Evolutionary conservation across 495 filamentous ascomycete genomes (phyloP).

Genomic region (Beverwykella pulmonaria): DNA sequence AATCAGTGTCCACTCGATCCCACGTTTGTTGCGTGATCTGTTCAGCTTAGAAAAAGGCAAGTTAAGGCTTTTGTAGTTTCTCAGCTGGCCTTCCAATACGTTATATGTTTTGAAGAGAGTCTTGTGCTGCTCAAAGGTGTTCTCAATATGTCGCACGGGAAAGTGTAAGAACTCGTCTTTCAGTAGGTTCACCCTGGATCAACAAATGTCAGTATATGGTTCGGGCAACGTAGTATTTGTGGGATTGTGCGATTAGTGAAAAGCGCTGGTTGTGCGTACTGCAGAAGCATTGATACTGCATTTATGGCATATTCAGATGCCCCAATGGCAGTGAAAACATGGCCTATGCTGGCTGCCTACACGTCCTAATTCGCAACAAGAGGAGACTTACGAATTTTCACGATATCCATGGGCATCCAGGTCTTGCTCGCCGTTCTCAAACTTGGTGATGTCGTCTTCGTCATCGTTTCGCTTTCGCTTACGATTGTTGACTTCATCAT

Average conservation of each 20-base stretch:
- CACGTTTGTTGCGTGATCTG: background rate
- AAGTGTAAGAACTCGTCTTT: constrained; percentile 53
- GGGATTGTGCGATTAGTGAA: background rate
- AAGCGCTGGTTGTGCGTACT: background rate
- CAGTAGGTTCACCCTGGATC: constrained; percentile 41
- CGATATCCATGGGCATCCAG: background rate
- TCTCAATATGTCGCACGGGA: constrained; percentile 53
- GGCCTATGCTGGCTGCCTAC: background rate
- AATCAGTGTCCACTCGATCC: constrained; percentile 1
- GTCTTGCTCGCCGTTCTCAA: constrained; percentile 16
- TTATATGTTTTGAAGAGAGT: constrained; percentile 52
- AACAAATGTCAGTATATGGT: background rate
- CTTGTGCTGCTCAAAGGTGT: constrained; percentile 45
- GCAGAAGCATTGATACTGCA: background rate
- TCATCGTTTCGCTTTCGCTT: constrained; percentile 38
- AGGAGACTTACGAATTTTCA: constrained; percentile 20
- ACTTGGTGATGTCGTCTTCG: constrained; percentile 26
- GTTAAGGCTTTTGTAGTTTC: constrained; percentile 35
- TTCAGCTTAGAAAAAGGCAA: constrained; percentile 36
- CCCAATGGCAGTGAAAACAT: background rate
- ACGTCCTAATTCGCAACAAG: background rate
- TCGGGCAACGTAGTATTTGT: background rate
- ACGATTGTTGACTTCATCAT: constrained; percentile 32
- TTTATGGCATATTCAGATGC: background rate
- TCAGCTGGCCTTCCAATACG: constrained; percentile 49